These are phyloP conservation scores for Phytophthora tubulina DNA, from an alignment of 352 stramenopile genomes.

Conservation along the genomic window DNA sequence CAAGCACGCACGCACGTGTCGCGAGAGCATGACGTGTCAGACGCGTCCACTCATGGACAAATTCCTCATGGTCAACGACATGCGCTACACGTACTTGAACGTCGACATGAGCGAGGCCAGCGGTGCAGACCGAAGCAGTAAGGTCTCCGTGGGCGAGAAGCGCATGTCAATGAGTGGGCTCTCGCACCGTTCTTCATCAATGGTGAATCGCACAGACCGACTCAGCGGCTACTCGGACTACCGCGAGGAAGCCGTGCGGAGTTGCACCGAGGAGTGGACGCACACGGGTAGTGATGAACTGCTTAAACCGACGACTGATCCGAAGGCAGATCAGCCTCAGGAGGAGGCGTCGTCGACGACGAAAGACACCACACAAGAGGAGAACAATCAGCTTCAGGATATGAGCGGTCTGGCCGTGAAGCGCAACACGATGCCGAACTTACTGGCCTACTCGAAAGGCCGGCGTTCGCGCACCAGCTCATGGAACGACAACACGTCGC, in stretches of 20 bases:
- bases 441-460: slow-evolving; percentile 61
- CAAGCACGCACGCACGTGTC: slow-evolving; percentile 81
- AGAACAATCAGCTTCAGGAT: slow-evolving; percentile 31
- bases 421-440: slow-evolving; percentile 58
- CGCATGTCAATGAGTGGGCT: slow-evolving; percentile 32
- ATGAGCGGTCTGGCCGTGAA: slow-evolving; percentile 50
- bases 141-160: slow-evolving; percentile 47
- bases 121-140: slow-evolving; percentile 54
- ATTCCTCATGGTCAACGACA: slow-evolving; percentile 91
- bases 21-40: slow-evolving; percentile 73
- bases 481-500: slow-evolving; percentile 59
- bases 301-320: slow-evolving; percentile 29
- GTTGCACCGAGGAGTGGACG: slow-evolving; percentile 43
- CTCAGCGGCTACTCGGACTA: slow-evolving; percentile 48
- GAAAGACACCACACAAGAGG: slow-evolving; percentile 11
- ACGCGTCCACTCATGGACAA: slow-evolving; percentile 85
- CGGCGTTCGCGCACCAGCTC: slow-evolving; percentile 55
- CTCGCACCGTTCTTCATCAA: slow-evolving; percentile 33
- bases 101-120: slow-evolving; percentile 78
- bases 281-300: slow-evolving; percentile 25
- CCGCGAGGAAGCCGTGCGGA: slow-evolving; percentile 43
- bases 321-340: slow-evolving; percentile 45
- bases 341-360: slow-evolving; percentile 11
- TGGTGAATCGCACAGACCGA: slow-evolving; percentile 47
- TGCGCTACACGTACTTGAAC: slow-evolving; percentile 90